Percentiles rank a stretch among this genome's conserved stretches.
These are phyloP conservation scores for Nothophaeocryptopus gaeumannii DNA, from an alignment of 2,329 filamentous ascomycete genomes.

Conservation along the genomic window DNA sequence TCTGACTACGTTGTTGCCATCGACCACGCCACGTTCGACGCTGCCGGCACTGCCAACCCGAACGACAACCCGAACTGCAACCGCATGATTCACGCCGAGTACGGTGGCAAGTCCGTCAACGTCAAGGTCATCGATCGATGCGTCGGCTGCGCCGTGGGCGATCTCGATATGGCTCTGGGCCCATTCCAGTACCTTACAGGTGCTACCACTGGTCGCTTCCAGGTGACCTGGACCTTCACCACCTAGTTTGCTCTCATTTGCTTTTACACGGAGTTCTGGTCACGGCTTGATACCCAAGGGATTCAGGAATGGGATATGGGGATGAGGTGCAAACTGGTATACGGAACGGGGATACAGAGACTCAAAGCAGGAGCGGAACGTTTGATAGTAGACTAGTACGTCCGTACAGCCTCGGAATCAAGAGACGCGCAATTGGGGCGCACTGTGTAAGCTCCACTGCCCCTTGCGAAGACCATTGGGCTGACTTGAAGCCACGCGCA, in stretches of 20 bases:
- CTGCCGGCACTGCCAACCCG: constrained; percentile 42
- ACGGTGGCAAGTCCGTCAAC: constrained; percentile 53
- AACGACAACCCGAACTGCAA: constrained; percentile 69
- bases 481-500: too few relatives aligned
- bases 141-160: constrained; percentile 45
- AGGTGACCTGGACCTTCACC: not conserved
- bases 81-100: constrained; percentile 59
- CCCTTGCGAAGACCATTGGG: too few relatives aligned
- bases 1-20: constrained; percentile 12
- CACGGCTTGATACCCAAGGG: not conserved
- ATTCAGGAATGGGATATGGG: not conserved
- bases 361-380: too few relatives aligned
- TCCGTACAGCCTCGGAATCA: too few relatives aligned
- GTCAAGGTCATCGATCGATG: constrained; percentile 69
- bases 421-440: too few relatives aligned
- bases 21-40: constrained; percentile 59
- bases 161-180: constrained; percentile 36
- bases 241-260: too few relatives aligned
- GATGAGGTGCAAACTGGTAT: too few relatives aligned
- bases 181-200: constrained; percentile 13
- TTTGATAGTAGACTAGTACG: too few relatives aligned
- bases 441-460: too few relatives aligned
- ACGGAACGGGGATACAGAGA: too few relatives aligned
- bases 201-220: not conserved
- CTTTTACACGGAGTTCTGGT: not conserved